A percentile compares a stretch with the other conserved stretches of the same genome.
These are phyloP conservation scores for Pseudotulostoma volvatum DNA, from an alignment of 495 filamentous ascomycete genomes.

Conservation along the genomic window DNA sequence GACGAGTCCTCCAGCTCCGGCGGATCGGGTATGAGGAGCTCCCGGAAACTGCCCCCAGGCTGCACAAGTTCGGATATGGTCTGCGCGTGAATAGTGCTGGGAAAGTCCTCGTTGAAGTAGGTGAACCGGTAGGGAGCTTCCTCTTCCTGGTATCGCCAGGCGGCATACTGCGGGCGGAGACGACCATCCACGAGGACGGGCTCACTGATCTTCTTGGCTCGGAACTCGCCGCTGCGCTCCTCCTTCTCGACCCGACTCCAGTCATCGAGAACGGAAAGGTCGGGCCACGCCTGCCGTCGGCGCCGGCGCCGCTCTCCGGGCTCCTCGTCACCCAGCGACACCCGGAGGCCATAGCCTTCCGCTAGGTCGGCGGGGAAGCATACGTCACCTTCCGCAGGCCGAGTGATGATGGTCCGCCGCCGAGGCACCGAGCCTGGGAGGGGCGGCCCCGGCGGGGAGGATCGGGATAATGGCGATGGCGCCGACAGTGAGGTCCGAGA, in stretches of 20 bases:
- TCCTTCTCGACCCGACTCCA: constrained; percentile 90
- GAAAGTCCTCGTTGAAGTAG: constrained; percentile 95
- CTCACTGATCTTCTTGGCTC: constrained; percentile 82
- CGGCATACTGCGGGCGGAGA: constrained; percentile 57
- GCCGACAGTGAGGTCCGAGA: neutral
- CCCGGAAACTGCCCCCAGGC: constrained; percentile 62
- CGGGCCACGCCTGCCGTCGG: constrained; percentile 44
- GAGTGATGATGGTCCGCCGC: constrained; percentile 33
- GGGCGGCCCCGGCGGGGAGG: constrained; percentile 18
- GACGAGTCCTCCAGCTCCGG: constrained; percentile 45
- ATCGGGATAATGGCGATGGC: constrained; percentile 7
- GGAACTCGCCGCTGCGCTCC: constrained; percentile 67
- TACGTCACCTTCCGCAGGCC: constrained; percentile 68
- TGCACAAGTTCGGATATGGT: constrained; percentile 84
- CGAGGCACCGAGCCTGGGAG: constrained; percentile 22
- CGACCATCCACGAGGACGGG: constrained; percentile 82
- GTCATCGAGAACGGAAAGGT: constrained; percentile 64
- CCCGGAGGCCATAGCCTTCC: constrained; percentile 47
- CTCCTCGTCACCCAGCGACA: constrained; percentile 20
- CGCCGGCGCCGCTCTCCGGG: constrained; percentile 37
- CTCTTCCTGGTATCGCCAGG: constrained; percentile 78
- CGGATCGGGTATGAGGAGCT: constrained; percentile 70
- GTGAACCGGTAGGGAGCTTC: constrained; percentile 91
- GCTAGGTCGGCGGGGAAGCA: constrained; percentile 83
- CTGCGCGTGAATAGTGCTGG: constrained; percentile 85